Evolutionary conservation across 805 yeast species (phyloP), one percentile per base, ranked within the genome.

Genomic region (Saccharomycopsis synnaedendra): DNA sequence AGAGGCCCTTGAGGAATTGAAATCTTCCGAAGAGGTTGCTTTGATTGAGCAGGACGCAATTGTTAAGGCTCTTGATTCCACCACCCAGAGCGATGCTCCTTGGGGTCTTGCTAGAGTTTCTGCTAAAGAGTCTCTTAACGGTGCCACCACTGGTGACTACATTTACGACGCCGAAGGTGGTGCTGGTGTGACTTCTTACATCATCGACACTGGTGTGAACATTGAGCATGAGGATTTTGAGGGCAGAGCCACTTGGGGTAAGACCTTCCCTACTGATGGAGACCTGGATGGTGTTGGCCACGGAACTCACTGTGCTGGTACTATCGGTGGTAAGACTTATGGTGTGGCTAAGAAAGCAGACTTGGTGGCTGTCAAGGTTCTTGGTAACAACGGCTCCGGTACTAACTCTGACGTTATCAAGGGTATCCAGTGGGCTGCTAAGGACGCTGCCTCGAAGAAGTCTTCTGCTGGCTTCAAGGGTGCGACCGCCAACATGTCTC

Each of bases 21-120:
- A 89, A 56, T 67, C 73, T 54, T 76, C 72, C 61, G 82, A 83
- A 11, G 57, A 71, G 39, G 80, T 85, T 42, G 76, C 75, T 44
- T 78, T 75, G 61, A 80, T 80, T 53, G 86, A 80, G 68, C 68
- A 67, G 53, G 84, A 80, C 62, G 71, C 76, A 27, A 62, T 68
- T 51, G 85, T 80, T 49, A 54, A 63, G 54, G 37, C 44, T 29
- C 27, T 34, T 9, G 40, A 43, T 8, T 3, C 45, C 3, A 72
- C 72, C 44, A 63, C 65, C 54, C 80, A 79, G 65, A 74, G 71
- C 59, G 76, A 75, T 51, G 82, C 85, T 48, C 85, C 85, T 39
- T 80, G 86, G 86, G 85, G 85, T 56, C 70, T 80, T 54, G 82
- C 85, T 44, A 73, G 86, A 61, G 70, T 80, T 49, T 75, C 83